Base-by-base conservation (phyloP, 2,329 filamentous ascomycete species). In the Cladophialophora carrionii region DNA sequence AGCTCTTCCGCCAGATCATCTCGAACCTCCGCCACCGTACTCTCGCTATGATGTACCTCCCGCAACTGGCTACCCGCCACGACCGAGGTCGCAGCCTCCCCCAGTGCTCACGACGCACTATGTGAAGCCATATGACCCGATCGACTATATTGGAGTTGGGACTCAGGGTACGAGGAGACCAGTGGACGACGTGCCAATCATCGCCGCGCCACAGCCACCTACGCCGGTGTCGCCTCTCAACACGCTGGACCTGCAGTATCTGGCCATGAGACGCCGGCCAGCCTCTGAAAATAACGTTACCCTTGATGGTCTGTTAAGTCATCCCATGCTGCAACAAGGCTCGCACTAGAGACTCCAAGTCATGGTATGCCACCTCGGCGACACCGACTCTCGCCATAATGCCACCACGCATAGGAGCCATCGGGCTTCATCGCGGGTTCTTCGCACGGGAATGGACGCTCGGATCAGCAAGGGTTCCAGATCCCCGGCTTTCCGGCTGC, bases 11-110 rank as follows among this genome's bases (percentile, higher is more conserved):
- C 66, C 68, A 26, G 58, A 64, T 6, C 61, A 70, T 57, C 60
- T 66, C 41, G 63, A 70, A 31, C 62, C 63, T 57, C 68, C 68
- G 20, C 68, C 68, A 29, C 63, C 63, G 37, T 70, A 68, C 55
- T 65, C 63, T 48, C 51, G 22, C 4, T 60, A 63, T 26, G 51
- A 57, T 29, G 53, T 29, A 26, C 29, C 37, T 26, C 43, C 58
- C 29, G 17, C 58, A 7, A 8, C 10, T 20, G 29, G 20, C 7
- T 22, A 37, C 24, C 29, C n/a, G 22, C 12, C 26, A 24, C 41
- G 32, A 34, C 9, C 46, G 9, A 34, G 31, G n/a, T 52, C 55
- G 20, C 61, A 57, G 34, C 55, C 56, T 46, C 58, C 49, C 5
- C 58, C 22, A 7, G 34, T 34, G 26, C 49, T 24, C 20, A 17